phyloP scores from a whole-genome alignment of 306 rosid genomes.

The Casuarina equisetifolia region DNA sequence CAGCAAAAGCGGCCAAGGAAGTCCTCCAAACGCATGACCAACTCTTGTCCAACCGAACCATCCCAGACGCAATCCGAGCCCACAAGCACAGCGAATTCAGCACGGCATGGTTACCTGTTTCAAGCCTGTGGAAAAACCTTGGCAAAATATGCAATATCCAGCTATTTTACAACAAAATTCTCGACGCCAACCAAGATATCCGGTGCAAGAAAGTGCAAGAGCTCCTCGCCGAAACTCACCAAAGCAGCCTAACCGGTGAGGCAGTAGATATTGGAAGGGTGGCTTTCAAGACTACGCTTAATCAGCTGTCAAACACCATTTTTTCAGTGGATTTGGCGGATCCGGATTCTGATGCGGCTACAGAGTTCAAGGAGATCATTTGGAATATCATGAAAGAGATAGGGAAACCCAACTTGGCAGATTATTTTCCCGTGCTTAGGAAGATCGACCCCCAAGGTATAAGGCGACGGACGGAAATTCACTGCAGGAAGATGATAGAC shows the following conservation, averaged over 20 bases:
- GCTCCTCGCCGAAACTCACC: constrained; percentile 22
- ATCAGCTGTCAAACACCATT: constrained; percentile 43
- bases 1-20: constrained; percentile 34
- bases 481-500: constrained; percentile 20
- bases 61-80: constrained; percentile 28
- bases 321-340: constrained; percentile 44
- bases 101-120: constrained; percentile 37
- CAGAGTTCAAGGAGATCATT: constrained; percentile 33
- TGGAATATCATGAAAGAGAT: constrained; percentile 29
- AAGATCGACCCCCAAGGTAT: constrained; percentile 45
- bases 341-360: constrained; percentile 9
- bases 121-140: constrained; percentile 39
- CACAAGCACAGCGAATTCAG: constrained; percentile 27
- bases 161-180: constrained; percentile 39
- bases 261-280: constrained; percentile 43
- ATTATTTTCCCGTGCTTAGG: constrained; percentile 42
- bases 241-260: constrained; percentile 21
- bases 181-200: constrained; percentile 27
- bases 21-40: constrained; percentile 53
- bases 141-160: constrained; percentile 37
- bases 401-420: constrained; percentile 44
- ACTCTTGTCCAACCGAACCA: constrained; percentile 31
- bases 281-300: constrained; percentile 39
- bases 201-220: constrained; percentile 26
- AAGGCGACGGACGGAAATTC: not conserved